Base-by-base conservation (phyloP, 106 monocot species). In the Dioscorea zingiberensis region DNA sequence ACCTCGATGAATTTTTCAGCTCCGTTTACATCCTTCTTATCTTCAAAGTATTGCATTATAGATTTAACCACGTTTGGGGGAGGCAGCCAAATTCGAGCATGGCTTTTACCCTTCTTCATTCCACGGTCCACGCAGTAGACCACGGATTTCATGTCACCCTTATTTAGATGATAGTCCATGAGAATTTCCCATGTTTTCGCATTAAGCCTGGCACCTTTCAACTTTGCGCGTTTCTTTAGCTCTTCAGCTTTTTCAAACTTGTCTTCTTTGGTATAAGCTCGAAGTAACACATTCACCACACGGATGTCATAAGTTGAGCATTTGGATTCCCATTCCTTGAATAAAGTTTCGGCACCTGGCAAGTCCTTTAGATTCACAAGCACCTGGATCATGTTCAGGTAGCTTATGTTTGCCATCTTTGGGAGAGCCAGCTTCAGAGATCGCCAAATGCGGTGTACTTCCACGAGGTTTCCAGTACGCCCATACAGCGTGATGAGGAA, bases 241-340 rank as follows among this genome's bases (percentile, higher is more conserved):
- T 68, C 63, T 65, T 77, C 74, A 2, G 98, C 98, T 60, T 92
- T 83, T 9, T 80, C 73, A 3, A 98, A 22, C 79, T 76, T 86
- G 24, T 69, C 92, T 61, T 92, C 82, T 59, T 80, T 78, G 44
- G 63, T 44, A 69, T 98, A 98, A 14, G 78, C 98, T 28, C 62
- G 64, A 29, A 98, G 70, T 48, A 98, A 54, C 2, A 75, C 88
- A 72, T 98, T 98, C 2, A 77, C 92, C 26, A 98, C 76, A 3
- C 93, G 78, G 44, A 98, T 78, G 69, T 98, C 98, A 70, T 89
- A 84, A 8, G 66, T 77, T 4, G 76, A 69, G 73, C 81, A 82
- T n/a, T 82, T 76, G 3, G 85, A 73, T 73, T 98, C 89, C 98
- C 98, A 98, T 72, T 98, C 98, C 67, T 87, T 98, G 47, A 89